These are phyloP conservation scores for Davidsoniella virescens DNA, from an alignment of 2,329 filamentous ascomycete genomes.

Conservation along the genomic window DNA sequence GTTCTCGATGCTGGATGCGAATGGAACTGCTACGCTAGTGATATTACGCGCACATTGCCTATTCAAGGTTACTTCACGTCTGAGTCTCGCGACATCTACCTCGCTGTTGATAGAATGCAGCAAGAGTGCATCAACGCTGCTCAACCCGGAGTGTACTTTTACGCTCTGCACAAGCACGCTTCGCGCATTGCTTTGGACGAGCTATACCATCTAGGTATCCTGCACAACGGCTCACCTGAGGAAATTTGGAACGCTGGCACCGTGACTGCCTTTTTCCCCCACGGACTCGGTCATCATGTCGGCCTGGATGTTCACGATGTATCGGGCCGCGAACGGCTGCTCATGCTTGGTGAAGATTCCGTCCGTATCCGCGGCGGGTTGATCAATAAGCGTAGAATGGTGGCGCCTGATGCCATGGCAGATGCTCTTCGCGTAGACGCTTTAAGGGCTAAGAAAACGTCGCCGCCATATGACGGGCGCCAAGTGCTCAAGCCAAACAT, in stretches of 20 bases:
- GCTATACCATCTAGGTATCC: constrained; percentile 53
- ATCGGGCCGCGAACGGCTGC: constrained; percentile 24
- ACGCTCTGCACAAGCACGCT: constrained; percentile 56
- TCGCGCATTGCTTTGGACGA: constrained; percentile 56
- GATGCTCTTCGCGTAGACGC: neutral
- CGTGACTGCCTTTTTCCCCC: constrained; percentile 47
- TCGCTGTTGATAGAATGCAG: constrained; percentile 70
- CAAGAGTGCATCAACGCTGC: constrained; percentile 52
- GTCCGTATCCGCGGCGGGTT: constrained; percentile 19
- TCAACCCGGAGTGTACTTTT: constrained; percentile 52
- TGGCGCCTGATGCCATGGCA: constrained; percentile 23
- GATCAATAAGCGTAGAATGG: constrained; percentile 24
- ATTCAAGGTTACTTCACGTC: constrained; percentile 50
- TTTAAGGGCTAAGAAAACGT: constrained; percentile 11
- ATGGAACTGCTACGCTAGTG: constrained; percentile 70
- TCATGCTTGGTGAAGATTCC: constrained; percentile 19
- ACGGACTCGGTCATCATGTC: constrained; percentile 48
- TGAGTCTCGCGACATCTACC: constrained; percentile 59
- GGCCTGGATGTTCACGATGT: constrained; percentile 51
- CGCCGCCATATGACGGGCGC: constrained; percentile 20
- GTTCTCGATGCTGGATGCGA: constrained; percentile 82
- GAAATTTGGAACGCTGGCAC: constrained; percentile 37
- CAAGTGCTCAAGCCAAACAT: constrained; percentile 41
- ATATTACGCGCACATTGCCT: constrained; percentile 80
- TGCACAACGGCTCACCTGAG: constrained; percentile 43